Evolutionary conservation across 139 green algal species (phyloP).

Genomic region (Raphidocelis subcapitata): DNA sequence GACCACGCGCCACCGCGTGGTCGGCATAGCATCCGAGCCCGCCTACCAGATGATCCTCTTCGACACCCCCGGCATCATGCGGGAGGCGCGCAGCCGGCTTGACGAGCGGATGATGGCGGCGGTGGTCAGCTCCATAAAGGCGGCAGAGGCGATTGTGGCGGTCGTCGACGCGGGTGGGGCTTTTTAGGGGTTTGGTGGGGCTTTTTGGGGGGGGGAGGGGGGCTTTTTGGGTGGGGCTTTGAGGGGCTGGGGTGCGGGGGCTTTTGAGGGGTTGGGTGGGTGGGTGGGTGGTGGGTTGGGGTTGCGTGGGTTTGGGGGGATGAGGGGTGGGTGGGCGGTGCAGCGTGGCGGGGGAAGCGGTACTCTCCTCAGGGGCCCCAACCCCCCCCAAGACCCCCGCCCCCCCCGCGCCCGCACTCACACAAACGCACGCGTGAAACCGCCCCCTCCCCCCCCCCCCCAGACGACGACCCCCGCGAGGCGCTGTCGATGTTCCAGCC

Average conservation of each 20-base stretch:
- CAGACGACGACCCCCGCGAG: conserved; percentile 40
- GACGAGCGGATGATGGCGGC: conserved; percentile 93
- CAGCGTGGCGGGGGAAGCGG: no score
- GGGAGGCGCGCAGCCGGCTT: conserved; percentile 69
- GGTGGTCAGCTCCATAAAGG: conserved; percentile 70
- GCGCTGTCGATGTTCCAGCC: conserved; percentile 77
- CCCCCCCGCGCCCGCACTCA: no score
- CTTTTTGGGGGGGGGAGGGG: not conserved
- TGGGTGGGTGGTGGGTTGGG: no score
- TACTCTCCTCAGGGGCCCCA: no score
- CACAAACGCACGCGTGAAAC: no score
- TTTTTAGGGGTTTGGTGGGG: not conserved
- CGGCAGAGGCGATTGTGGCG: conserved; percentile 82
- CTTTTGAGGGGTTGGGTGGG: no score
- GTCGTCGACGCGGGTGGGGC: conserved; percentile 64
- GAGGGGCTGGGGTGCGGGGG: no score
- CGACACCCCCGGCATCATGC: conserved; percentile 80
- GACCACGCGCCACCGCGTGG: conserved; percentile 92
- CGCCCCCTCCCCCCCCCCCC: no score
- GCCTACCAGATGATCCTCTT: conserved; percentile 87
- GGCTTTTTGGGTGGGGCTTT: no score
- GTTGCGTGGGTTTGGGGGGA: no score
- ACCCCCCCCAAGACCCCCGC: no score
- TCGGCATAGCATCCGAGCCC: conserved; percentile 79
- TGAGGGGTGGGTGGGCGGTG: no score